Evolutionary conservation across 495 filamentous ascomycete genomes (phyloP).

Genomic region (Lophiostoma macrostomum): DNA sequence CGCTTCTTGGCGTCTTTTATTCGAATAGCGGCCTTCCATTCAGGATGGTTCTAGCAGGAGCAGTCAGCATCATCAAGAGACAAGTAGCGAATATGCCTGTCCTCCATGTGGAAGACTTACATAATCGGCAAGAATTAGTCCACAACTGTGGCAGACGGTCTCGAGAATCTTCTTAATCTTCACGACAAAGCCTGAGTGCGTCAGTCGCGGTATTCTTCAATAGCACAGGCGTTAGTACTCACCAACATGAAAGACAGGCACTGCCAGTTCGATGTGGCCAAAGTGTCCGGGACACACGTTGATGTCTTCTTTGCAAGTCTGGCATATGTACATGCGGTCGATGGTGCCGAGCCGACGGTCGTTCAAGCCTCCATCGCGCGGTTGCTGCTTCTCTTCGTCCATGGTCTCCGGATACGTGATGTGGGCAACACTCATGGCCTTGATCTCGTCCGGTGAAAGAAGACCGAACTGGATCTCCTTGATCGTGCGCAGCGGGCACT

Average conservation of each 20-base stretch:
- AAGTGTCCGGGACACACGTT: constrained; percentile 96
- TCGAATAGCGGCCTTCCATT: constrained; percentile 74
- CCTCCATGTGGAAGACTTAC: constrained; percentile 71
- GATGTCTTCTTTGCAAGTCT: constrained; percentile 90
- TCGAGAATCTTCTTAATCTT: constrained; percentile 98
- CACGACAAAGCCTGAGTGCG: constrained; percentile 73
- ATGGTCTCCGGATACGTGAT: constrained; percentile 97
- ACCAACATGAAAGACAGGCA: constrained; percentile 89
- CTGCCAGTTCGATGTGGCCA: constrained; percentile 93
- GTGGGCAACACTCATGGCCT: constrained; percentile 90
- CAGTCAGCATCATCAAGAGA: constrained; percentile 56
- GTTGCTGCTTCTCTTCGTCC: constrained; percentile 87
- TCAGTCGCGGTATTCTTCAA: constrained; percentile 35
- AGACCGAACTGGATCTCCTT: constrained; percentile 99
- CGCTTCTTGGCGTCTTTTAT: constrained; percentile 87
- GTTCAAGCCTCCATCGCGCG: constrained; percentile 84
- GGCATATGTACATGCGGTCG: constrained; percentile 89
- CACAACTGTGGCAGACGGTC: constrained; percentile 96
- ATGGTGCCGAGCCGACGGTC: constrained; percentile 93
- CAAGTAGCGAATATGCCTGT: constrained; percentile 37
- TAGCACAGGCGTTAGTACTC: constrained; percentile 19
- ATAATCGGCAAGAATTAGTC: constrained; percentile 89
- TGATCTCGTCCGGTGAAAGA: constrained; percentile 94
- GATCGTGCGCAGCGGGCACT: constrained; percentile 90
- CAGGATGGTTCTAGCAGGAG: constrained; percentile 68